Percentiles rank a stretch among this genome's conserved stretches.
Evolutionary conservation across 306 rosid genomes (phyloP).

Genomic region (Prinsepia uniflora): DNA sequence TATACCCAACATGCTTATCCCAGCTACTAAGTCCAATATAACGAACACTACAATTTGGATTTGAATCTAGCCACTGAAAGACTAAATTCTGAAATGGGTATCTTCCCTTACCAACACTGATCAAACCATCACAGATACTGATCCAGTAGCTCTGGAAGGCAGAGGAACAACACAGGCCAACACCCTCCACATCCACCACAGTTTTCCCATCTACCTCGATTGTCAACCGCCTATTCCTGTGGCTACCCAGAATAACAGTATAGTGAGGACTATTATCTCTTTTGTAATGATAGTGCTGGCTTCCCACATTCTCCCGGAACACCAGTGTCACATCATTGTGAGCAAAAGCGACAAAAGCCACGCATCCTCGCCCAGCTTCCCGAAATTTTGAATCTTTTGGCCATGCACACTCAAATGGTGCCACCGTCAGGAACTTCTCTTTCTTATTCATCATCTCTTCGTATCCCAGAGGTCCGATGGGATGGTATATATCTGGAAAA

Average conservation of each 20-base stretch:
- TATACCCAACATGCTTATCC: slow-evolving; percentile 92
- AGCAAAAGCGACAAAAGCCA: slow-evolving; percentile 89
- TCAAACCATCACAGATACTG: slow-evolving; percentile 84
- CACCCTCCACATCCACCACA: slow-evolving; percentile 75
- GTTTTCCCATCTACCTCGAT: slow-evolving; percentile 79
- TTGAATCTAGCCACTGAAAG: slow-evolving; percentile 84
- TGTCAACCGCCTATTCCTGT: slow-evolving; percentile 67
- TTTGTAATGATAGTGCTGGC: slow-evolving; percentile 88
- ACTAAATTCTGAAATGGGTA: slow-evolving; percentile 83
- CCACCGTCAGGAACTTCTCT: slow-evolving; percentile 63
- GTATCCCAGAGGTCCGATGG: neutral
- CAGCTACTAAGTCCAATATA: slow-evolving; percentile 95
- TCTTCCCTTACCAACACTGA: slow-evolving; percentile 76
- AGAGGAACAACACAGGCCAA: slow-evolving; percentile 77
- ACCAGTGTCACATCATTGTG: slow-evolving; percentile 86
- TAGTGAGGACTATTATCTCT: slow-evolving; percentile 87
- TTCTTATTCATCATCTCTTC: slow-evolving; percentile 51
- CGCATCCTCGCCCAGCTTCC: slow-evolving; percentile 92
- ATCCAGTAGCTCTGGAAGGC: slow-evolving; percentile 90
- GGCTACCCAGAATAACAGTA: slow-evolving; percentile 88
- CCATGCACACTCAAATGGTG: slow-evolving; percentile 97
- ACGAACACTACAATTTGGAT: slow-evolving; percentile 70
- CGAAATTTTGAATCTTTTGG: slow-evolving; percentile 70
- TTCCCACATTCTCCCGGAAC: slow-evolving; percentile 83
- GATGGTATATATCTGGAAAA: slow-evolving; percentile 6